Percentiles rank a stretch among this genome's conserved stretches.
Evolutionary conservation across 1,139 yeast species (phyloP).

Genomic region (Protomyces gravidus): DNA sequence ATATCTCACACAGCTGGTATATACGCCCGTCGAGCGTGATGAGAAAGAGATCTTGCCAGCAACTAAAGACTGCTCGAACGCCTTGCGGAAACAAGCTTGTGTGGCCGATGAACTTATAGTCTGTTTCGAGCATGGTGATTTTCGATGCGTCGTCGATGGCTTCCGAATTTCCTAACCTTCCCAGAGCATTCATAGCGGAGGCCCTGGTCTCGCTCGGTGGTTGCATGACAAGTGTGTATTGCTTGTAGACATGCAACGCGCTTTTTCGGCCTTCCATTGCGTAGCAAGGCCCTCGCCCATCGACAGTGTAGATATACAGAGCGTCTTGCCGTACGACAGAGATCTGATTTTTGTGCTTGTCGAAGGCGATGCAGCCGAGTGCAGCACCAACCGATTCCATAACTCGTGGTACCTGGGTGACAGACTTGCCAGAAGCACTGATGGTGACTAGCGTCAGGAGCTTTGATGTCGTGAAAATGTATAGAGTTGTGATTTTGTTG

Average conservation of each 20-base stretch:
- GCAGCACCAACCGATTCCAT: constrained; percentile 70
- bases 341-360: constrained; percentile 44
- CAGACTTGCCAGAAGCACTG: constrained; percentile 67
- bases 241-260: constrained; percentile 48
- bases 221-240: constrained; percentile 57
- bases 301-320: constrained; percentile 53
- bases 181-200: constrained; percentile 10
- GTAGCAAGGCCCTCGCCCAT: constrained; percentile 56
- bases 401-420: constrained; percentile 59
- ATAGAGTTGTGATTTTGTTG: constrained; percentile 43
- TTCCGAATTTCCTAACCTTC: constrained; percentile 23
- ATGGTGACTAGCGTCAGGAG: constrained; percentile 67
- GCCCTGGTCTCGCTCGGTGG: constrained; percentile 37
- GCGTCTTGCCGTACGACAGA: constrained; percentile 54
- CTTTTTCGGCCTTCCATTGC: constrained; percentile 59
- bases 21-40: constrained; percentile 73
- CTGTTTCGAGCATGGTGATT: constrained; percentile 61
- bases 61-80: constrained; percentile 52
- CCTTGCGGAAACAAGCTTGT: constrained; percentile 63
- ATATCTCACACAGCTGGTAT: constrained; percentile 63
- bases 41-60: constrained; percentile 57
- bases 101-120: constrained; percentile 66
- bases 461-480: constrained; percentile 65
- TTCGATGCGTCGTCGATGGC: constrained; percentile 43
- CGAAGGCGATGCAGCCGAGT: constrained; percentile 58